A percentile compares a stretch with the other conserved stretches of the same genome.
These are phyloP conservation scores for Penicillium alfredii DNA, from an alignment of 495 filamentous ascomycete genomes.

Conservation along the genomic window DNA sequence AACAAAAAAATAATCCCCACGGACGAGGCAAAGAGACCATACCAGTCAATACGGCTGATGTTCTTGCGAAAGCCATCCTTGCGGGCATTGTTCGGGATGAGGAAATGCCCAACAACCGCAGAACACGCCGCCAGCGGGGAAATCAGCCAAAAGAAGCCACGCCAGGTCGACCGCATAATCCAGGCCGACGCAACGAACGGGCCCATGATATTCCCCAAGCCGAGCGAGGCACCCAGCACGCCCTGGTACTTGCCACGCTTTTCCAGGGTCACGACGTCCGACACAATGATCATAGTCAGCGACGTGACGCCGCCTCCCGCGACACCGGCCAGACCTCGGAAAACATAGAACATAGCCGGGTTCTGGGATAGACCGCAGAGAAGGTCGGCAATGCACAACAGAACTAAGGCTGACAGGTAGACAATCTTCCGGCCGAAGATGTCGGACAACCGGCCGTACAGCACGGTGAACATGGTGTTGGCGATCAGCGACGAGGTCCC, in stretches of 20 bases:
- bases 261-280: slow-evolving; percentile 42
- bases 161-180: slow-evolving; percentile 41
- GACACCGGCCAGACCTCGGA: slow-evolving; percentile 50
- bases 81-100: slow-evolving; percentile 37
- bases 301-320: slow-evolving; percentile 48
- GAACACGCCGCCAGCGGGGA: slow-evolving; percentile 36
- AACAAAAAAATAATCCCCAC: slow-evolving; percentile 52
- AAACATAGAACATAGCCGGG: slow-evolving; percentile 49
- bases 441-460: slow-evolving; percentile 54
- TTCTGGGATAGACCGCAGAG: slow-evolving; percentile 48
- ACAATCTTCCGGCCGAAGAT: slow-evolving; percentile 54
- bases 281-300: slow-evolving; percentile 47
- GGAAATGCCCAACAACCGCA: slow-evolving; percentile 36
- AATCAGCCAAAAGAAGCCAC: slow-evolving; percentile 45
- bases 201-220: slow-evolving; percentile 40
- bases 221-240: slow-evolving; percentile 38
- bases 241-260: slow-evolving; percentile 45
- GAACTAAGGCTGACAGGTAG: slow-evolving; percentile 38
- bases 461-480: slow-evolving; percentile 63
- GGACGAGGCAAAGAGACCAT: slow-evolving; percentile 43
- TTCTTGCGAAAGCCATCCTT: slow-evolving; percentile 36
- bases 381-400: slow-evolving; percentile 48
- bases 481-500: slow-evolving; percentile 72
- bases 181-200: slow-evolving; percentile 43
- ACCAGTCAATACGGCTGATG: slow-evolving; percentile 51